These are phyloP conservation scores for Oryza meyeriana DNA, from an alignment of 176 grass and related monocot genomes.

Conservation along the genomic window DNA sequence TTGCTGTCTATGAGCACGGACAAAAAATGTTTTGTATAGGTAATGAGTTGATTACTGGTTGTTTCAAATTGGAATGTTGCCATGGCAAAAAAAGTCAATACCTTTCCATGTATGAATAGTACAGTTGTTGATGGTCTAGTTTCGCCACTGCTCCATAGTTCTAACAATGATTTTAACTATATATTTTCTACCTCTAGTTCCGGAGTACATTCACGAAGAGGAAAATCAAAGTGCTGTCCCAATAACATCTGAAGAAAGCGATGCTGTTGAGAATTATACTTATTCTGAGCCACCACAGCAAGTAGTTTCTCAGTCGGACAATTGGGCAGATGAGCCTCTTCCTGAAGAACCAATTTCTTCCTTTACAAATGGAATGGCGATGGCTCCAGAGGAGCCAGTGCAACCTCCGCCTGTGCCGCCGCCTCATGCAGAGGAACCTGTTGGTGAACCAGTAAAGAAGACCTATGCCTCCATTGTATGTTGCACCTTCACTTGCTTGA, in stretches of 20 bases:
- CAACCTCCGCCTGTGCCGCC: conserved; percentile 37
- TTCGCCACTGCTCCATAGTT: background rate
- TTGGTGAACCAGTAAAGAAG: conserved; percentile 70
- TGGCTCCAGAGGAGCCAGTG: conserved; percentile 46
- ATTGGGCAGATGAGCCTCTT: conserved; percentile 52
- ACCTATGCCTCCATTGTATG: conserved; percentile 97
- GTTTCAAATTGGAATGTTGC: background rate
- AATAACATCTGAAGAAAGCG: conserved; percentile 48
- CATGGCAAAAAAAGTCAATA: background rate
- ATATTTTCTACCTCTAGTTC: conserved; percentile 36
- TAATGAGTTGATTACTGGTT: background rate
- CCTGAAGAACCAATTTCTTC: conserved; percentile 54
- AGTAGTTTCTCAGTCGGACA: conserved; percentile 43
- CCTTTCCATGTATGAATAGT: background rate
- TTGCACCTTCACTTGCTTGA: conserved; percentile 14
- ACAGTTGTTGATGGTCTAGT: background rate
- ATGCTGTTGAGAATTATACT: conserved; percentile 51
- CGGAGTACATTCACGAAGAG: conserved; percentile 58
- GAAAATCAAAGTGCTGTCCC: conserved; percentile 52
- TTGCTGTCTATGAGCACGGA: background rate
- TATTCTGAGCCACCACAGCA: conserved; percentile 56
- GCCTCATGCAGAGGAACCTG: conserved; percentile 57
- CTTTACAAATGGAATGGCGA: conserved; percentile 47
- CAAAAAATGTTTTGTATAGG: background rate
- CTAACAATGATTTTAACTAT: conserved; percentile 18